phyloP scores from a whole-genome alignment of 805 yeast genomes.

The Metschnikowia anglica region DNA sequence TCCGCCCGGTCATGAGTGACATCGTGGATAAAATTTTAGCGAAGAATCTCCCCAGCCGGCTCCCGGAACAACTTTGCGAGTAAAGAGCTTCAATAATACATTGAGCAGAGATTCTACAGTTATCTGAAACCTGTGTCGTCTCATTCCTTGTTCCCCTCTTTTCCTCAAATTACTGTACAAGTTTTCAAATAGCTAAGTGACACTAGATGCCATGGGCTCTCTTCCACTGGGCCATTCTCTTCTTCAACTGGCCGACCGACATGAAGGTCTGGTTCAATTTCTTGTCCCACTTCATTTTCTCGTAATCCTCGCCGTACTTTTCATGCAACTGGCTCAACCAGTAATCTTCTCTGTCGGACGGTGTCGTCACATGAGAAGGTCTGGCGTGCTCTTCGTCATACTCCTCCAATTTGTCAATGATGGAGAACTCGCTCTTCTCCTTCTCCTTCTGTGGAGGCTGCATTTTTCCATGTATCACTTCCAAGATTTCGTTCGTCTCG shows the following conservation, averaged over 20 bases:
- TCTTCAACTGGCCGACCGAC: slow-evolving; percentile 77
- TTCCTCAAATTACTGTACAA: too few species aligned
- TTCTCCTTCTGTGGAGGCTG: slow-evolving; percentile 30
- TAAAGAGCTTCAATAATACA: too few species aligned
- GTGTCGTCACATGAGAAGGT: slow-evolving; percentile 50
- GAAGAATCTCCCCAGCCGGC: slow-evolving; percentile 27
- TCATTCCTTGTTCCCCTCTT: too few species aligned
- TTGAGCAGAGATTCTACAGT: too few species aligned
- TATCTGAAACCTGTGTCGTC: too few species aligned
- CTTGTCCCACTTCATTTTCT: slow-evolving; percentile 89
- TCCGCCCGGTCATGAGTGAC: slow-evolving; percentile 38
- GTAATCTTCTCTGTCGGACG: slow-evolving; percentile 68
- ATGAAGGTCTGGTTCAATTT: slow-evolving; percentile 81
- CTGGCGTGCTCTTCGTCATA: slow-evolving; percentile 45
- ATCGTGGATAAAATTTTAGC: slow-evolving; percentile 37
- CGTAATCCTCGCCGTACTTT: slow-evolving; percentile 85
- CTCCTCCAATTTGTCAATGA: slow-evolving; percentile 68
- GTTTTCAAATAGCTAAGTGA: too few species aligned
- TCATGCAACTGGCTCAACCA: slow-evolving; percentile 66
- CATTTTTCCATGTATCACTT: slow-evolving; percentile 71
- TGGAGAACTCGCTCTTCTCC: slow-evolving; percentile 30
- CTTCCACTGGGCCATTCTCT: slow-evolving; percentile 72
- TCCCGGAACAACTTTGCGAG: too few species aligned
- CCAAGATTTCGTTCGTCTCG: slow-evolving; percentile 59
- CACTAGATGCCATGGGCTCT: slow-evolving; percentile 22